Evolutionary conservation across 1,284 basidiomycete genomes (phyloP), one percentile per base, ranked within the genome.

Genomic region (Irpex rosettiformis): DNA sequence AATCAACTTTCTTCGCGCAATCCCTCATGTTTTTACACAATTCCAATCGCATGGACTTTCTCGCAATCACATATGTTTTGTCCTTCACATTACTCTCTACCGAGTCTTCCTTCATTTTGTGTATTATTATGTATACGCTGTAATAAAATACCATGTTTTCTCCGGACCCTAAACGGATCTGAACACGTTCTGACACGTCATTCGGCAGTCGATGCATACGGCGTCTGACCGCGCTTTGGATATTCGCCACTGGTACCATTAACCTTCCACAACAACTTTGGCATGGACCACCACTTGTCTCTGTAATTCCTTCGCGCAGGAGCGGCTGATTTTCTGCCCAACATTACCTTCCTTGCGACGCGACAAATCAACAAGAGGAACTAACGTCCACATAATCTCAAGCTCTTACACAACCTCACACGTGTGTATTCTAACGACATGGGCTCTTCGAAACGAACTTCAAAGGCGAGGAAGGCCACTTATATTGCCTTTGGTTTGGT

Each of bases 401-500:
- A 16, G 25, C 27, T 53, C 55, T 54, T 54, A 29, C 40, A 18
- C 37, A 13, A 28, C 3, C 47, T 47, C 51, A 52, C 29, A 21
- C 3, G n/a, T 24, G n/a, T 28, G n/a, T 8, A 43, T 16, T n/a
- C n/a, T 16, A 18, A 18, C 21, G 21, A 28, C 28, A 62, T 64
- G 61, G 47, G 18, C 25, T 45, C 57, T 29, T 48, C 51, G 21
- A 62, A 58, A 54, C 52, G 54, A 4, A 65, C 59, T 47, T 56
- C 42, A 16, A 52, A 54, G n/a, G 58, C 62, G 21, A 65, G 66
- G 42, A 71, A 69, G 58, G 66, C 70, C 0, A 69, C 63, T 24
- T 64, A 69, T 30, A 69, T 68, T 40, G 62, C 69, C 2, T 69
- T 70, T 51, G 70, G 69, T 4, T 48, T 71, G 7, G 65, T 71